Conservation (phyloP, 1,139 yeast species). For the Candida sp. region DNA sequence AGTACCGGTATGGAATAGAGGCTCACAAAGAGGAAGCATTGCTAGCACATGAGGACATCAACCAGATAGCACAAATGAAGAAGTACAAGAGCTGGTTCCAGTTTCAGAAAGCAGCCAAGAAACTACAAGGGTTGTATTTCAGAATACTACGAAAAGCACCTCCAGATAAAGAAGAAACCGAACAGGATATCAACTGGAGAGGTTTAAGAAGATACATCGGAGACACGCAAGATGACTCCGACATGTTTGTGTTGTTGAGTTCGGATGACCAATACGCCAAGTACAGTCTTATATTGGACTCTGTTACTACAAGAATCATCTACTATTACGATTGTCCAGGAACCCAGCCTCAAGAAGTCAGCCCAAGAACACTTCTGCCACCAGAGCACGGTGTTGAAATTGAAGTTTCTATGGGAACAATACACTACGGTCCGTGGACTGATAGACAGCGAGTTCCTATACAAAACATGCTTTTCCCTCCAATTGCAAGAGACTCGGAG, state of each 20-base stretch:
- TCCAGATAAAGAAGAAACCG: not conserved
- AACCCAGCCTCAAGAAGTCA: constrained; percentile 42
- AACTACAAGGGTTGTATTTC: constrained; percentile 12
- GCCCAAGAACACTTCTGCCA: constrained; percentile 6
- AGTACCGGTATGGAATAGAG: constrained; percentile 13
- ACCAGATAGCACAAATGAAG: constrained; percentile 18
- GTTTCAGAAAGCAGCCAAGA: constrained; percentile 24
- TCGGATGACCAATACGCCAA: constrained; percentile 79
- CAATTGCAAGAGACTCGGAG: constrained; percentile 59
- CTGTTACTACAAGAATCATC: constrained; percentile 55
- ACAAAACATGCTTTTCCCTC: constrained; percentile 72
- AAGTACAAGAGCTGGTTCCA: constrained; percentile 23
- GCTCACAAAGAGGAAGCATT: constrained; percentile 6
- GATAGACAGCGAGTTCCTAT: constrained; percentile 78
- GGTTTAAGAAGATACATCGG: constrained; percentile 50
- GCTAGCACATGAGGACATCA: not conserved
- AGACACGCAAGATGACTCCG: constrained; percentile 35
- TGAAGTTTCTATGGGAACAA: constrained; percentile 61
- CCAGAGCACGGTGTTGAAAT: constrained; percentile 76
- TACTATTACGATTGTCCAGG: constrained; percentile 82
- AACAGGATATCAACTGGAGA: constrained; percentile 29
- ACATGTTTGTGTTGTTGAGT: constrained; percentile 28
- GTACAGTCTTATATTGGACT: constrained; percentile 73
- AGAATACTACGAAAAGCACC: not conserved
- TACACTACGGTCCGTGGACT: constrained; percentile 96